Base-by-base conservation (phyloP, 768 basidiomycete species). In the Hydnum rufescens region DNA sequence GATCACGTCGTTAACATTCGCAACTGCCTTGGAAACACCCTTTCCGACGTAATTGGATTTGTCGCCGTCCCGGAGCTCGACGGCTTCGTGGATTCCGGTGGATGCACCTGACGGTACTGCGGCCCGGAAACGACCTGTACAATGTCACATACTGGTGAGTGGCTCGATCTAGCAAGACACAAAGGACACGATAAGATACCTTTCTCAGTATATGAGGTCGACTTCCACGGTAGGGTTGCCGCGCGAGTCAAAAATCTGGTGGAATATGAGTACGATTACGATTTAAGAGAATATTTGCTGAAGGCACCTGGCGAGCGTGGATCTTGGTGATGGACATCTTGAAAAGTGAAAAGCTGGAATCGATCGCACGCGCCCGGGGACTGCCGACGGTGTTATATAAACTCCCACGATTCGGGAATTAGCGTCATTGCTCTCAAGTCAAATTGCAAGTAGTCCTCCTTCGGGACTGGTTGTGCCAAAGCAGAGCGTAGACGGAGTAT, bases 61-160 rank as follows among this genome's bases (percentile, higher is more conserved):
- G 72, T 89, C 92, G 57, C 82, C 82, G 68, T 99, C 95, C 60
- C 95, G 88, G 67, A 99, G 84, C 70, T 99, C 95, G 59, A 96
- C 88, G 57, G 95, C 95, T 68, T 99, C 95, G 66, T 99, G 88
- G 59, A 86, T 71, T 72, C 95, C 95, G 51, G 95, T 97, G 54
- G 95, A 99, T 42, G 95, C 95, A 66, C 95, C 95, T 55, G 93
- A 96, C 42, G 95, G 95, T 42, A 99, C 95, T 57, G 87, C 77
- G 55, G 89, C 85, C 55, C 88, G 82, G 82, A 79, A 97, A 58
- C 78, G 81, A 55, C 92, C 92, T 93, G 55, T 25, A 25, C 8
- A 59, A 60, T 53, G 59, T 54, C 53, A 47, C 42, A 19, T 25
- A 32, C 44, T 31, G 39, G 5, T 51, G 4, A 47, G 30, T 52